A percentile compares a stretch with the other conserved stretches of the same genome.
These are phyloP conservation scores for Candida piceae DNA, from an alignment of 805 yeast genomes.

Conservation along the genomic window DNA sequence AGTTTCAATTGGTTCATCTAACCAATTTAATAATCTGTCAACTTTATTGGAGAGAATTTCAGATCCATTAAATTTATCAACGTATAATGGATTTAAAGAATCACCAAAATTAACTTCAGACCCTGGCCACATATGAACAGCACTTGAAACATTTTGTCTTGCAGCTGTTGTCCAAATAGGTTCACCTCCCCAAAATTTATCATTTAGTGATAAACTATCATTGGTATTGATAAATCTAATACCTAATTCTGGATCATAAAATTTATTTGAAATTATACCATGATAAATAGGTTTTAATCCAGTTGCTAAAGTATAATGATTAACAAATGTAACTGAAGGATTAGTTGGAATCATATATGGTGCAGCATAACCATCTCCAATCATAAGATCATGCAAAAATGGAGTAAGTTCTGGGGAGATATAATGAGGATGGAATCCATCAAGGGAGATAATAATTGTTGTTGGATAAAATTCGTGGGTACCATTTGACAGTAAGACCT, in stretches of 20 bases:
- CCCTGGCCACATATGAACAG: constrained; percentile 98
- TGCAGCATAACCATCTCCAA: constrained; percentile 54
- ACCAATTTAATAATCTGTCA: constrained; percentile 56
- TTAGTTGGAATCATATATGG: constrained; percentile 86
- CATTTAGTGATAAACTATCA: constrained; percentile 45
- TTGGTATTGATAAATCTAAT: constrained; percentile 62
- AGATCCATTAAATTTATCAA: constrained; percentile 59
- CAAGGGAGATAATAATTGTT: constrained; percentile 74
- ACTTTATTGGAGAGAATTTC: constrained; percentile 57
- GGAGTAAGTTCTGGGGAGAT: constrained; percentile 67
- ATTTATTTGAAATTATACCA: constrained; percentile 82
- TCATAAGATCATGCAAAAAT: constrained; percentile 51
- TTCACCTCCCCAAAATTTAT: constrained; percentile 84
- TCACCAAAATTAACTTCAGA: constrained; percentile 60
- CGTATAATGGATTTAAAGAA: constrained; percentile 44
- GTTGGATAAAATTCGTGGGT: constrained; percentile 72
- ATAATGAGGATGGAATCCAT: constrained; percentile 90
- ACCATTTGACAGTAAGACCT: constrained; percentile 47
- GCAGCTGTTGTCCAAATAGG: constrained; percentile 82
- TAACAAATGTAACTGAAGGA: constrained; percentile 87
- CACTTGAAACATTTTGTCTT: constrained; percentile 54
- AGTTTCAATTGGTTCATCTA: constrained; percentile 48
- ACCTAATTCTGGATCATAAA: constrained; percentile 54
- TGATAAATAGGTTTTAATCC: constrained; percentile 81
- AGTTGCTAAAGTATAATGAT: constrained; percentile 87